Evolutionary conservation across 768 basidiomycete genomes (phyloP).

Genomic region (Arthromyces matolae): DNA sequence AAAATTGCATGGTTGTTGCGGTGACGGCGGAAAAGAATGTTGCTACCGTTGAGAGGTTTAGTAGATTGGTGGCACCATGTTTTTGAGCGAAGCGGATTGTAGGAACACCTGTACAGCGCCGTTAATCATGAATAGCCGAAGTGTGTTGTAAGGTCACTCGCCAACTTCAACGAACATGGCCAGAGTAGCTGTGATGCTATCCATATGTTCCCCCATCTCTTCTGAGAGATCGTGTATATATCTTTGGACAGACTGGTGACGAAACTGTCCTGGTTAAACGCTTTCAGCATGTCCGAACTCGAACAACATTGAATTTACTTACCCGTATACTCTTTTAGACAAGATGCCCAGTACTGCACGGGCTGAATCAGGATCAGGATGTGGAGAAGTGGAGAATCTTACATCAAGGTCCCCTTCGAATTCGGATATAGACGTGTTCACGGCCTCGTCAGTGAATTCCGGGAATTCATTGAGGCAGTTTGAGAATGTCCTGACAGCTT

Average conservation of each 20-base stretch:
- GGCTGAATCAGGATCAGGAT: conserved; percentile 2
- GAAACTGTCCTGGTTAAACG: conserved; percentile 55
- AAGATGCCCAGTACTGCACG: conserved; percentile 69
- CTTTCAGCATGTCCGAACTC: background rate
- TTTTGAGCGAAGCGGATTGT: conserved; percentile 76
- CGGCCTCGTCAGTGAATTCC: conserved; percentile 71
- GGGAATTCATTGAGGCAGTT: conserved; percentile 76
- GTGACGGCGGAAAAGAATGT: conserved; percentile 78
- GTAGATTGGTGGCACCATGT: conserved; percentile 63
- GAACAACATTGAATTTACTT: conserved; percentile 9
- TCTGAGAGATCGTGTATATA: conserved; percentile 70
- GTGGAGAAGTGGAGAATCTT: conserved; percentile 11
- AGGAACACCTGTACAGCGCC: conserved; percentile 53
- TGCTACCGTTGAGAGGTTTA: conserved; percentile 73
- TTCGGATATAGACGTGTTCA: conserved; percentile 60
- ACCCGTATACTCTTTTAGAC: conserved; percentile 63
- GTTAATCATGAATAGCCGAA: too few species aligned
- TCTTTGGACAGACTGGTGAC: conserved; percentile 65
- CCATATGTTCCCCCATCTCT: conserved; percentile 75
- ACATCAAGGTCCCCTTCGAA: conserved; percentile 72
- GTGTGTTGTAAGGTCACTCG: conserved; percentile 27
- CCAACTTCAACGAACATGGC: conserved; percentile 76
- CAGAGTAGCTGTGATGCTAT: conserved; percentile 63
- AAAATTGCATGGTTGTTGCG: conserved; percentile 69
- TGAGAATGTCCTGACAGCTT: conserved; percentile 65